A percentile compares a stretch with the other conserved stretches of the same genome.
These are phyloP conservation scores for Penicillium lividum DNA, from an alignment of 495 filamentous ascomycete genomes.

Conservation along the genomic window DNA sequence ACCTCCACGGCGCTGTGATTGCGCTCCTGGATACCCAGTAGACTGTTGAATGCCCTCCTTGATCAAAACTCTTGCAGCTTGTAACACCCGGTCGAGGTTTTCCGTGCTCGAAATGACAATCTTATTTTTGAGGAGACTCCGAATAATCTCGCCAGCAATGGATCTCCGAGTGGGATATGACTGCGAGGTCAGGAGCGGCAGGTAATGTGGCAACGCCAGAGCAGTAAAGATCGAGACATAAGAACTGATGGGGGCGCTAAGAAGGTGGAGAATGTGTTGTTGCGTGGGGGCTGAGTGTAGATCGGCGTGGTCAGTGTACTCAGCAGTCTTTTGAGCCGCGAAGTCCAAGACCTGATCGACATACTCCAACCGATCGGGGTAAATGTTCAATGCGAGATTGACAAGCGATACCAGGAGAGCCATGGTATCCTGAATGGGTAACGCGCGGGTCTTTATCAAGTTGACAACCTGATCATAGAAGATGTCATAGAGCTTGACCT, in stretches of 20 bases:
- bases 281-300: conserved; percentile 86
- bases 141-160: conserved; percentile 83
- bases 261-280: conserved; percentile 81
- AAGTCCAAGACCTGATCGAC: conserved; percentile 92
- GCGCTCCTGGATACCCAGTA: conserved; percentile 77
- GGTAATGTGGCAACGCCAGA: conserved; percentile 83
- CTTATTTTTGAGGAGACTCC: conserved; percentile 74
- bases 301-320: conserved; percentile 91
- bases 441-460: conserved; percentile 82
- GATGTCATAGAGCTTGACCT: conserved; percentile 92
- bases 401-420: conserved; percentile 87
- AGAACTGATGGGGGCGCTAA: conserved; percentile 83
- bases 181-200: conserved; percentile 86
- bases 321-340: conserved; percentile 81
- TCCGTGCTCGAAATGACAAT: conserved; percentile 72
- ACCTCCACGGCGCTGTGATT: conserved; percentile 60
- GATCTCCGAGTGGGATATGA: conserved; percentile 90
- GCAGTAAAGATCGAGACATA: conserved; percentile 95
- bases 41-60: conserved; percentile 88
- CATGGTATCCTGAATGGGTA: conserved; percentile 93
- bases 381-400: conserved; percentile 93
- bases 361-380: conserved; percentile 89
- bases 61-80: conserved; percentile 84
- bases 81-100: conserved; percentile 85
- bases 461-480: conserved; percentile 97